These are phyloP conservation scores for Lecanoromycetidae sp. DNA, from an alignment of 2,329 filamentous ascomycete genomes.

Conservation along the genomic window DNA sequence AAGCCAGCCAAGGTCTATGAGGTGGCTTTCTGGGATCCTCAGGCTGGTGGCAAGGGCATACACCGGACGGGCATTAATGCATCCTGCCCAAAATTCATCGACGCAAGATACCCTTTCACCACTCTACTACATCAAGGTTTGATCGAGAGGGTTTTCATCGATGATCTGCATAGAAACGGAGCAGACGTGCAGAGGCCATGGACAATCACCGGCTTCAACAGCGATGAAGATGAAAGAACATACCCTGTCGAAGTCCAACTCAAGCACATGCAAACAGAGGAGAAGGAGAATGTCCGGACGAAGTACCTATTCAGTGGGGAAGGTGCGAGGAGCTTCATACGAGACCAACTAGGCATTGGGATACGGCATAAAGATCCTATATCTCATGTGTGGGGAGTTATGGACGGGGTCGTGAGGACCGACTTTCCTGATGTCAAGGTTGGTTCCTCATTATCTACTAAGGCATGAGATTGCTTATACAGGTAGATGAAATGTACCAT, in stretches of 20 bases:
- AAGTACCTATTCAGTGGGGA: slow-evolving; percentile 51
- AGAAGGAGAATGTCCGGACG: slow-evolving; percentile 31
- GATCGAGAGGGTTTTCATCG: slow-evolving; percentile 50
- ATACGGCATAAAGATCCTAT: slow-evolving; percentile 52
- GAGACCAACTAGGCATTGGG: slow-evolving; percentile 54
- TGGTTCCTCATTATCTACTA: background rate
- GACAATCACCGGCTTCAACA: slow-evolving; percentile 50
- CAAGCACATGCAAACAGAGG: slow-evolving; percentile 44
- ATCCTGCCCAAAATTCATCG: slow-evolving; percentile 72
- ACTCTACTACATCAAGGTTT: slow-evolving; percentile 51
- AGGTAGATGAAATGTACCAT: slow-evolving; percentile 32
- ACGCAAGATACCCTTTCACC: slow-evolving; percentile 52
- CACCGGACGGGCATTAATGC: slow-evolving; percentile 60
- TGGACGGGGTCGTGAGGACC: slow-evolving; percentile 53
- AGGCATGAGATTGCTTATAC: background rate
- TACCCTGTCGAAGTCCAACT: slow-evolving; percentile 74
- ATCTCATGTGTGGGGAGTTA: slow-evolving; percentile 53
- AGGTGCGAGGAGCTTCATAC: slow-evolving; percentile 48
- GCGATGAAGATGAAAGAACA: slow-evolving; percentile 47
- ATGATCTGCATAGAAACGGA: slow-evolving; percentile 48
- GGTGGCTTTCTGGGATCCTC: slow-evolving; percentile 54
- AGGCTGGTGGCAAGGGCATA: slow-evolving; percentile 40
- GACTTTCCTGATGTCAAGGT: slow-evolving; percentile 52
- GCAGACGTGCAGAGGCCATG: slow-evolving; percentile 46
- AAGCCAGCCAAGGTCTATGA: slow-evolving; percentile 75